A percentile compares a stretch with the other conserved stretches of the same genome.
phyloP scores from a whole-genome alignment of 2,329 filamentous ascomycete species.

The Trichoderma aggressivum region DNA sequence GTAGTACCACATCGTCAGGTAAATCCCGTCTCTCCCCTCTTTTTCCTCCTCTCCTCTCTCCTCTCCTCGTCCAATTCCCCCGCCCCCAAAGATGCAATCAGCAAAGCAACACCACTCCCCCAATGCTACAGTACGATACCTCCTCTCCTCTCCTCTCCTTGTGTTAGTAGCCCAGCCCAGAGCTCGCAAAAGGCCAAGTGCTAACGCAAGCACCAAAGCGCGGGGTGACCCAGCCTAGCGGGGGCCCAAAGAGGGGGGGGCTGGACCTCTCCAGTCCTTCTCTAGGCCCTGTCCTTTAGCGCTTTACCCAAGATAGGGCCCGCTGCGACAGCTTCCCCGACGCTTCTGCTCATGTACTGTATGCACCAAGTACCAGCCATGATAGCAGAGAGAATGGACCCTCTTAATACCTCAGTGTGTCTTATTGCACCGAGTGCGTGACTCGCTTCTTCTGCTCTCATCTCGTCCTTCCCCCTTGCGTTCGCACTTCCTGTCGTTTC shows the following conservation, averaged over 20 bases:
- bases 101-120: not conserved
- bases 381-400: constrained; percentile 1
- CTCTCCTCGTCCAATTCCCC: not conserved
- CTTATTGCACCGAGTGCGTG: not conserved
- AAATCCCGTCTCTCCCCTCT: too few species aligned
- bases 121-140: not conserved
- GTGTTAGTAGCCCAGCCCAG: not conserved
- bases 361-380: too few species aligned
- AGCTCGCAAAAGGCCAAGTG: not conserved
- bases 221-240: constrained; percentile 7
- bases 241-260: constrained; percentile 1
- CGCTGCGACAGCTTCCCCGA: constrained; percentile 11
- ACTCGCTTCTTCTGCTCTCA: not conserved
- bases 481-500: not conserved
- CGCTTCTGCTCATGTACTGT: too few species aligned
- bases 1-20: too few species aligned
- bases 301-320: constrained; percentile 4
- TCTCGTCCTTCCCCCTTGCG: not conserved
- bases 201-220: constrained; percentile 7
- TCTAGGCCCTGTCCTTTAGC: not conserved
- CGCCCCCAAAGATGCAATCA: not conserved
- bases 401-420: constrained; percentile 7
- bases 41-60: not conserved
- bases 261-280: not conserved
- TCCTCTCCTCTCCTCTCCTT: not conserved